Base-by-base conservation (phyloP, 176 grass and related monocot genomes). In the Pontederia paniculata region DNA sequence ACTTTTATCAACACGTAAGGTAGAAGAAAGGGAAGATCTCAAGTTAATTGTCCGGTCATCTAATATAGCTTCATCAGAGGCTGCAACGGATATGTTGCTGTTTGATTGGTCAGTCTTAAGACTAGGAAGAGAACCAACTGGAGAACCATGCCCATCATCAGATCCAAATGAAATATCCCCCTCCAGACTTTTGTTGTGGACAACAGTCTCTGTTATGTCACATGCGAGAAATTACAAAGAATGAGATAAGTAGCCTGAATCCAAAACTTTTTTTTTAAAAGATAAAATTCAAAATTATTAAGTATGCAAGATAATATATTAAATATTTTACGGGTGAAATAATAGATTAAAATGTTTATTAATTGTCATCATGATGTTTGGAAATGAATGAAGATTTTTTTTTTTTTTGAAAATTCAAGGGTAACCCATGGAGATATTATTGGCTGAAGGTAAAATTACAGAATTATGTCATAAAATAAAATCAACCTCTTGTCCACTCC, bases 111-210 rank as follows among this genome's bases (percentile, higher is more conserved):
- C 77, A 63, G 77, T 88, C 63, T 89, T 83, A 65, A 79, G 49
- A 48, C 65, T 72, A 58, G 74, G 75, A 71, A 81, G 70, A 74
- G 72, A 78, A 59, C 74, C 83, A 31, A 70, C 79, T 25, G 86
- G 93, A 74, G 93, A 91, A 68, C 71, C 85, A 57, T 66, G 68
- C 62, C 71, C 63, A 60, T 91, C 93, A 55, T 91, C 93, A 54
- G 93, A 98, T 58, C 69, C 77, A 42, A 73, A 43, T 18, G 78
- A 69, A 61, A 77, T 88, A 76, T 79, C 93, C 67, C 41, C 78
- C 16, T 90, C 86, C 57, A 84, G 68, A 80, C 55, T 48, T 57
- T 87, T 81, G 65, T 72, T 81, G 57, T 71, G 80, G 67, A 74
- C 41, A 46, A 84, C 71, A 54, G 77, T 83, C 73, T 83, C 77